These are phyloP conservation scores for Amaranthus cruentus DNA, from an alignment of 148 eudicot genomes.

Conservation along the genomic window DNA sequence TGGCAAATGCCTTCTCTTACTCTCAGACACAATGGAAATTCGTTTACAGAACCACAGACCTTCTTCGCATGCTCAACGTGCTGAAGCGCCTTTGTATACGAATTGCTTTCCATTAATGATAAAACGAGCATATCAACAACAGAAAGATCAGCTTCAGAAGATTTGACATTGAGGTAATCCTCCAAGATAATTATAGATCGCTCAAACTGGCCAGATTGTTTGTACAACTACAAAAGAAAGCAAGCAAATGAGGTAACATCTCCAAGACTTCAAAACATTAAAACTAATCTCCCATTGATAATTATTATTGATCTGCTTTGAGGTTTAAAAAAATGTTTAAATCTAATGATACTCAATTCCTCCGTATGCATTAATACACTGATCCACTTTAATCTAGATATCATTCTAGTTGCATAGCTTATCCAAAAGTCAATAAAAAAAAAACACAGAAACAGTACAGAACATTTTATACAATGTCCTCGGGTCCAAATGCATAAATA, in stretches of 20 bases:
- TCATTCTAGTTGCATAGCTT: not conserved
- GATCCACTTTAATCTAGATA: not conserved
- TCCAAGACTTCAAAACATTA: not conserved
- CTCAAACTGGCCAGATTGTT: slow-evolving; percentile 53
- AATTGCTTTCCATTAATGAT: slow-evolving; percentile 45
- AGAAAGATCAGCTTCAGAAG: slow-evolving; percentile 45
- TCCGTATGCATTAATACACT: not conserved
- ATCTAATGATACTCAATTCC: not conserved
- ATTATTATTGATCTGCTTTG: not conserved
- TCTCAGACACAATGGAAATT: slow-evolving; percentile 43
- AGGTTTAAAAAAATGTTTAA: not conserved
- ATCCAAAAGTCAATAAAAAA: not conserved
- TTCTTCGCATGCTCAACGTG: slow-evolving; percentile 56
- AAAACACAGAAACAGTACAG: not conserved
- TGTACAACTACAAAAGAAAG: slow-evolving; percentile 52
- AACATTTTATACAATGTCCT: not conserved
- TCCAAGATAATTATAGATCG: slow-evolving; percentile 53
- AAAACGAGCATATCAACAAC: slow-evolving; percentile 58
- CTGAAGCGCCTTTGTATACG: slow-evolving; percentile 60
- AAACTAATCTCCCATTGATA: not conserved
- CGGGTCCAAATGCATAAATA: not conserved
- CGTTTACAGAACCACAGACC: slow-evolving; percentile 31
- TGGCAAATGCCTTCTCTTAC: slow-evolving; percentile 79
- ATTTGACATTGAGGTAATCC: slow-evolving; percentile 49
- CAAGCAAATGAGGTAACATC: slow-evolving; percentile 1